These are phyloP conservation scores for Lentinula guzmanii DNA, from an alignment of 768 basidiomycete genomes.

Conservation along the genomic window DNA sequence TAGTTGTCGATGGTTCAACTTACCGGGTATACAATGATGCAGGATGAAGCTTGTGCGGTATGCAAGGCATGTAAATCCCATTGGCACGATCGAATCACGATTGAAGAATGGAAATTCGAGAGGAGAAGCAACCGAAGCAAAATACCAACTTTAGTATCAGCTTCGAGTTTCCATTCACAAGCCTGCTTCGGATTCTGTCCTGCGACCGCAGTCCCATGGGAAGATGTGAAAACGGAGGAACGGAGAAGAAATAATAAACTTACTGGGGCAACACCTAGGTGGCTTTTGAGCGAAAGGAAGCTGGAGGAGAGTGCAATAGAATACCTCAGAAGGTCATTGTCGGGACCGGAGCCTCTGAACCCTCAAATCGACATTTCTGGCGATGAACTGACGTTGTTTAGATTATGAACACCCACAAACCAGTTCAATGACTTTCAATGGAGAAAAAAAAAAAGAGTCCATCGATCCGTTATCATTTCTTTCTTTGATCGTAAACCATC, in stretches of 20 bases:
- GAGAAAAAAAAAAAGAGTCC: not conserved
- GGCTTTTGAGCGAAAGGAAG: not conserved
- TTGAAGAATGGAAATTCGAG: not conserved
- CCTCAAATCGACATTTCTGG: not conserved
- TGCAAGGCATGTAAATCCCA: not conserved
- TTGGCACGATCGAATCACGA: not conserved
- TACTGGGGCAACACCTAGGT: not conserved
- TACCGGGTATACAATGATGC: not conserved
- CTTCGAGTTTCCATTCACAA: not conserved
- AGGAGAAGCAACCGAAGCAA: not conserved
- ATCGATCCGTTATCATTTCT: not conserved
- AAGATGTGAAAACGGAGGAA: not conserved
- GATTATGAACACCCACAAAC: not conserved
- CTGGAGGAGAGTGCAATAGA: not conserved
- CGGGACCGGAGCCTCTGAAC: not conserved
- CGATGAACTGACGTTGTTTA: not conserved
- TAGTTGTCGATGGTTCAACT: not conserved
- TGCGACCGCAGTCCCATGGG: not conserved
- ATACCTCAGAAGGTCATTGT: too few relatives aligned
- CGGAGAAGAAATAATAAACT: not conserved
- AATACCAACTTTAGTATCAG: not conserved
- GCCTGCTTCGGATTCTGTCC: not conserved
- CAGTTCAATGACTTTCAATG: not conserved
- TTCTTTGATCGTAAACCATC: conserved; percentile 7
- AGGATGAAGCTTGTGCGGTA: not conserved